These are phyloP conservation scores for Rhytidhysteron rufulum DNA, from an alignment of 2,329 filamentous ascomycete genomes.

Conservation along the genomic window DNA sequence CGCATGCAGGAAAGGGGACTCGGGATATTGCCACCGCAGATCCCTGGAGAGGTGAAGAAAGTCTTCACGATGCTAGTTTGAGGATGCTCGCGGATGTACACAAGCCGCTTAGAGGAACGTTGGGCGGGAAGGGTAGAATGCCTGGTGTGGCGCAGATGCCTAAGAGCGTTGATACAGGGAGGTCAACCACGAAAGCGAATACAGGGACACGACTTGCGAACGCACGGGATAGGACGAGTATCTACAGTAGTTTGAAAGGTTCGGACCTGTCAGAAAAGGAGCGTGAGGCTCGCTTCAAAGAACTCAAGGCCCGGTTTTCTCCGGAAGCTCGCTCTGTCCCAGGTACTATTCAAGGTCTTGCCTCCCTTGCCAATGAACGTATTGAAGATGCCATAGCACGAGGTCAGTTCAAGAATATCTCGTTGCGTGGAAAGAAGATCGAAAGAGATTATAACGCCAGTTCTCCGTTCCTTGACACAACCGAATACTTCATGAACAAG, in stretches of 20 bases:
- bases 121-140: slow-evolving; percentile 10
- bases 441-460: slow-evolving; percentile 77
- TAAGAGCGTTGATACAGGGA: slow-evolving; percentile 28
- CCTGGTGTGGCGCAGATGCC: slow-evolving; percentile 21
- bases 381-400: slow-evolving; percentile 93
- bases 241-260: slow-evolving; percentile 53
- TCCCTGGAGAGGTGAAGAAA: slow-evolving; percentile 78
- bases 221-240: slow-evolving; percentile 56
- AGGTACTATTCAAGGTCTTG: slow-evolving; percentile 71
- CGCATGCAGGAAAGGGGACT: slow-evolving; percentile 64
- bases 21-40: slow-evolving; percentile 63
- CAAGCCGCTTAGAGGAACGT: slow-evolving; percentile 44
- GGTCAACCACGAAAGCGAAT: slow-evolving; percentile 38
- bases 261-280: slow-evolving; percentile 65
- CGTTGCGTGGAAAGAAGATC: slow-evolving; percentile 68
- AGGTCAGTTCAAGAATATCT: slow-evolving; percentile 84
- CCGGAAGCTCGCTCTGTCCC: slow-evolving; percentile 71
- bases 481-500: slow-evolving; percentile 97
- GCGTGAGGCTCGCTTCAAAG: slow-evolving; percentile 64
- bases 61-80: slow-evolving; percentile 68
- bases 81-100: slow-evolving; percentile 69
- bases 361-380: slow-evolving; percentile 80
- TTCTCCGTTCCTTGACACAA: slow-evolving; percentile 91
- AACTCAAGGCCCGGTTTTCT: slow-evolving; percentile 77
- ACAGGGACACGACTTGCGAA: slow-evolving; percentile 47